Evolutionary conservation across 345 rosid genomes (phyloP), one percentile per base, ranked within the genome.

Genomic region (Streptanthus diversifolius): DNA sequence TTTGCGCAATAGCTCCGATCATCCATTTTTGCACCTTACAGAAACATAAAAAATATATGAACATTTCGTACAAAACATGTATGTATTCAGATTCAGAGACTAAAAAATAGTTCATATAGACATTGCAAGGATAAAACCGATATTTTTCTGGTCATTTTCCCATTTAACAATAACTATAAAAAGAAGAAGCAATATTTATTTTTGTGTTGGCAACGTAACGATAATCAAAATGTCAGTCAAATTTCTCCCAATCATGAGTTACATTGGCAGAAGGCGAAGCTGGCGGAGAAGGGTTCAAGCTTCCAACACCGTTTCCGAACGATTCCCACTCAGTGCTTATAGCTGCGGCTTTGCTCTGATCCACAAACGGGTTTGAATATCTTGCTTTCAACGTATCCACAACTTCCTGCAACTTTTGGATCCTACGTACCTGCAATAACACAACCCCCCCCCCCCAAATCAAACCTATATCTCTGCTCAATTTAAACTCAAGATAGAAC

Each of bases 281-380:
- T 13, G 86, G 80, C 5, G 85, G 84, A 65, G 92, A 90, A 19
- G 92, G 83, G 74, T 70, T 84, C 76, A 82, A 81, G 87, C 90
- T 91, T 80, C 89, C 97, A 36, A 81, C 75, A 37, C 88, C 95
- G 5, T 88, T 83, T 39, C 83, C 92, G 37, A 89, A 90, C 14
- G 85, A 80, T 80, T 89, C 92, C 98, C 98, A 91, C 17, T 81
- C 83, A 1, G 95, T 89, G 76, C 90, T 75, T 65, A 89, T 84
- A 0, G 88, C 70, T 19, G 78, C 86, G 4, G 76, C 71, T 49
- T 81, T 85, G 68, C 71, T 79, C 71, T 76, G 66, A 72, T 82
- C 63, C 67, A 66, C 77, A 65, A 83, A 72, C 15, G 91, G 92
- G 57, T 83, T 88, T 35, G 85, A 80, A 70, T 86, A 91, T 72